Base-by-base conservation (phyloP, 139 green algal genomes). In the Chlorella sp. region DNA sequence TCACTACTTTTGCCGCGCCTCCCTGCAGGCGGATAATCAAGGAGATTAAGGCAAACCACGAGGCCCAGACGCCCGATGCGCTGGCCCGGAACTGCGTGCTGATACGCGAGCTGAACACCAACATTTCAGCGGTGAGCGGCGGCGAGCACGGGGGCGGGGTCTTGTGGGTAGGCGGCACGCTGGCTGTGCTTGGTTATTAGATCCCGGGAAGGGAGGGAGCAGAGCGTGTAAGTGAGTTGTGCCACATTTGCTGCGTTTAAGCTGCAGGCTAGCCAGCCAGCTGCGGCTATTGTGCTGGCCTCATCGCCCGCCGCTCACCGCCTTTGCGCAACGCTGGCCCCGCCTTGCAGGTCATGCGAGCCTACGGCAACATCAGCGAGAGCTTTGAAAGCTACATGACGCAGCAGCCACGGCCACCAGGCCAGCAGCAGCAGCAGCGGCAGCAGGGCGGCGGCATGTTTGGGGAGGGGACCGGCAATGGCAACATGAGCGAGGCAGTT, bases 41-140 rank as follows among this genome's bases (percentile, higher is more conserved):
- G 26, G 90, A 96, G 81, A 95, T 96, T 24, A 94, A 95, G 57
- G 61, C 39, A 68, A 96, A 96, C 85, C 94, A 96, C 66, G 94
- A 95, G n/a, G 68, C 71, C 0, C 87, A 94, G 24, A 90, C 81
- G 9, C 84, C 89, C 1, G 91, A 96, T 68, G 92, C 64, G 26
- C 86, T 96, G 14, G 89, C 89, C 16, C 71, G 94, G 2, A 96
- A 96, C 66, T 94, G 95, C 22, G 24, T 90, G 28, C 90, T 96
- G 26, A 95, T 96, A 60, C 48, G 87, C 1, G 92, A 95, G 84
- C 93, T 96, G 22, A 95, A 96, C 81, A 88, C 66, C 68, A 96
- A 96, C 85, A 82, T 95, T 1, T 39, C 83, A 9, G 91, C 94
- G 90, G 94, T 95, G 79, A 36, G 80, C 30, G 15, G 12, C 22